Base-by-base conservation (phyloP, 176 grass and related monocot species). In the Tillandsia leiboldiana region DNA sequence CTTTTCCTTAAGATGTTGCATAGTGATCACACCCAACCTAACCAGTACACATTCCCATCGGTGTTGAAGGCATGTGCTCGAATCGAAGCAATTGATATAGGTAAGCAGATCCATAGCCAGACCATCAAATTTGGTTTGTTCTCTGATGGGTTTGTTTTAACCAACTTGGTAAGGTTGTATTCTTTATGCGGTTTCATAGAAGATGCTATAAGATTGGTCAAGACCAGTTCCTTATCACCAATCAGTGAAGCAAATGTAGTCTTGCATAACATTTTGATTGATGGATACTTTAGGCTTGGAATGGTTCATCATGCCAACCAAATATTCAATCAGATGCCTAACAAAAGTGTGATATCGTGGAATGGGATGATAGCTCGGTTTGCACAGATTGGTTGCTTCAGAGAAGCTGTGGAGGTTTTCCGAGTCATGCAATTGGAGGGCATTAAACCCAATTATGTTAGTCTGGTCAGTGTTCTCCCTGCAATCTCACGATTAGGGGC, bases 41-140 rank as follows among this genome's bases (percentile, higher is more conserved):
- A 96, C 71, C 82, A 81, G 68, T 81, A 83, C 14, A 90, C 87
- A 0, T 96, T 84, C 63, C 87, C 87, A 1, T 96, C 83, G 53
- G 73, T 88, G 28, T 73, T 96, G 65, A 96, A 96, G 76, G 79
- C 82, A 1, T 96, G 91, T 66, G 79, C 82, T 53, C 66, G 57
- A 48, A 15, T 80, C 18, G 73, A 70, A 1, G 72, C 72, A 3
- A 20, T 59, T 2, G 11, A 1, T 3, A 67, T 56, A 66, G 91
- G 91, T 0, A 50, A 14, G 12, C 66, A 51, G 8, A 76, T 88
- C 3, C 82, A 87, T 3, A 77, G 68, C 5, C 82, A 91, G 1
- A 72, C 82, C 2, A 58, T 81, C 8, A 73, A 66, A 11, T 67
- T 85, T 3, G 78, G 73, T 7, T 75, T 83, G 70, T 42, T 51